phyloP scores from a whole-genome alignment of 257 asterid species.

The Lithospermum erythrorhizon region DNA sequence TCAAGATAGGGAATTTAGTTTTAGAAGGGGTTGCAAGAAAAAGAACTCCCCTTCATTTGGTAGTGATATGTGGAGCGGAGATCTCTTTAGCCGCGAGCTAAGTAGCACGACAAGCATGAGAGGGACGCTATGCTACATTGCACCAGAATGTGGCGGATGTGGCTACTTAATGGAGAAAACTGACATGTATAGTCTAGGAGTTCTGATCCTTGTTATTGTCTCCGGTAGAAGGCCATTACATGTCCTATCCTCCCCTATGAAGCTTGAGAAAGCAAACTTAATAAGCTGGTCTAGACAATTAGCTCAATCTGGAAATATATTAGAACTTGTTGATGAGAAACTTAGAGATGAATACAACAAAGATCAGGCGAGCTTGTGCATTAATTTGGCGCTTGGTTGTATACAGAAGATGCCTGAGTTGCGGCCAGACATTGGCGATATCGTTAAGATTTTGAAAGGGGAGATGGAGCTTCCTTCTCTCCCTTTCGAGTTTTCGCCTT shows the following conservation, averaged over 20 bases:
- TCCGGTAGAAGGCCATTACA: slow-evolving; percentile 92
- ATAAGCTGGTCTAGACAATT: slow-evolving; percentile 80
- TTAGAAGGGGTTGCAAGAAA: slow-evolving; percentile 51
- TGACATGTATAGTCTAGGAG: slow-evolving; percentile 87
- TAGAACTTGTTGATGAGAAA: slow-evolving; percentile 73
- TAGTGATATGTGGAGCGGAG: slow-evolving; percentile 77
- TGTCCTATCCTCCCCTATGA: slow-evolving; percentile 86
- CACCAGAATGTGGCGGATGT: slow-evolving; percentile 75
- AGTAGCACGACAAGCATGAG: slow-evolving; percentile 99
- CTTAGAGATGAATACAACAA: slow-evolving; percentile 38
- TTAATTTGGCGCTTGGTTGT: slow-evolving; percentile 82
- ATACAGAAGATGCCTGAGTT: slow-evolving; percentile 75
- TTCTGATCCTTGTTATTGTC: slow-evolving; percentile 62
- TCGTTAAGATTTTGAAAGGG: slow-evolving; percentile 66
- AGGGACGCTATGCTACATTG: slow-evolving; percentile 83
- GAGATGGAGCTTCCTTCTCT: slow-evolving; percentile 63
- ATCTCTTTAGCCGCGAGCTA: slow-evolving; percentile 78
- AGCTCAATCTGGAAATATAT: slow-evolving; percentile 53
- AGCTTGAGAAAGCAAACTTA: slow-evolving; percentile 75
- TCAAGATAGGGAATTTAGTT: slow-evolving; percentile 57
- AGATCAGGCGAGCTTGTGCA: slow-evolving; percentile 69
- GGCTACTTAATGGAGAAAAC: slow-evolving; percentile 78
- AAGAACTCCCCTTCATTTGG: slow-evolving; percentile 40
- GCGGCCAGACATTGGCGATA: slow-evolving; percentile 71
- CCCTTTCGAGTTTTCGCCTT: slow-evolving; percentile 82